Base-by-base conservation (phyloP, 1,139 yeast genomes). In the Debaryomyces sp. region DNA sequence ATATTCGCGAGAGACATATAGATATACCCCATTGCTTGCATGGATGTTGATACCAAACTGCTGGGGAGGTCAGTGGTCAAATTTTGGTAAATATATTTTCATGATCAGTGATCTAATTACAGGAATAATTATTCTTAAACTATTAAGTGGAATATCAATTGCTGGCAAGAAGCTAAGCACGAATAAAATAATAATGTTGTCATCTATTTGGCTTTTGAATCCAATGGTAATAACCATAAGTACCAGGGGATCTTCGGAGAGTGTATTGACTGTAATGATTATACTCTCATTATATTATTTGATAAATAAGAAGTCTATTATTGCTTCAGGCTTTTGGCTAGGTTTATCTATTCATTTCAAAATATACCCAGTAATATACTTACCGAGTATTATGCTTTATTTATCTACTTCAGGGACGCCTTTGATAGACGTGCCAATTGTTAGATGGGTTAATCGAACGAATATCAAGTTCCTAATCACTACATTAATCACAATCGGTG, bases 191-290 rank as follows among this genome's bases (percentile, higher is more conserved):
- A 56, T 75, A 21, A 47, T 73, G 10, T 73, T 83, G 50, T 67
- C 85, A 30, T 70, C 87, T 1, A 71, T 91, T 4, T 94, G 99
- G 99, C 73, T 94, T 36, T 74, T 90, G 57, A 94, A 94, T 64
- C 99, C 99, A 10, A 89, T 94, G 95, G 99, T 92, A 0, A 83
- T 88, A 29, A 91, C 96, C 1, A 94, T 94, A 40, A 86, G 96
- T 53, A 91, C 98, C 0, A 73, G 99, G 48, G 99, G 99, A 0
- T 89, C 96, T 18, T 87, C 97, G 0, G 99, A 94, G 63, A 92
- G 97, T 53, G 76, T 94, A 1, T 70, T 94, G 41, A 90, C 96
- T 1, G 92, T 89, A 23, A 73, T 92, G 58, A 80, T 91, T 3
- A 80, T 91, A 78, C 64, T 78, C 12, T 73, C 86, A 39, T 71